phyloP scores from a whole-genome alignment of 106 monocot genomes.

The Dioscorea alata region DNA sequence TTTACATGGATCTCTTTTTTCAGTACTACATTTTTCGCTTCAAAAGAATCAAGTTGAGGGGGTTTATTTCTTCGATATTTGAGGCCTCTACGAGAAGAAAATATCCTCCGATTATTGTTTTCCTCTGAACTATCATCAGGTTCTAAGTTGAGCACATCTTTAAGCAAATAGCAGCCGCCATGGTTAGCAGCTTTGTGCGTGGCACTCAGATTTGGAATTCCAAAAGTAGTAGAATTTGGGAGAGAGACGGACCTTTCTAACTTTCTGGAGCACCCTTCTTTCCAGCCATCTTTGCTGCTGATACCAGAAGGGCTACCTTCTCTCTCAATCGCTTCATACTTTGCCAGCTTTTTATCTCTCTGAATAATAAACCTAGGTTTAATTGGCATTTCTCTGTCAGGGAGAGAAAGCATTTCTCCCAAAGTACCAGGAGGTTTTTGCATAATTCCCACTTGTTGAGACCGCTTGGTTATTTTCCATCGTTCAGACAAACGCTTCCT shows the following conservation, averaged over 20 bases:
- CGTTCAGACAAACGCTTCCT: conserved; percentile 53
- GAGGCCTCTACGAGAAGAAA: conserved; percentile 7
- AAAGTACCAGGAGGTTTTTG: conserved; percentile 45
- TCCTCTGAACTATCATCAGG: conserved; percentile 21
- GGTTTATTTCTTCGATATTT: background rate
- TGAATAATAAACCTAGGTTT: conserved; percentile 2
- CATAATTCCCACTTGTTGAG: conserved; percentile 19
- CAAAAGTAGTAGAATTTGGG: conserved; percentile 22
- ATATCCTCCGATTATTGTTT: conserved; percentile 4
- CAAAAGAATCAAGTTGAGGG: conserved; percentile 3
- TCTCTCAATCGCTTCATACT: background rate
- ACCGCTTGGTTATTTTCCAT: conserved; percentile 35
- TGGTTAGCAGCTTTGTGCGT: conserved; percentile 16
- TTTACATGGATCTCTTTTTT: conserved; percentile 37
- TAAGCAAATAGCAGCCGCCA: conserved; percentile 1
- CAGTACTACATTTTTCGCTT: conserved; percentile 16
- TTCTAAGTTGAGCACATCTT: conserved; percentile 23
- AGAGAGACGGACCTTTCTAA: conserved; percentile 51
- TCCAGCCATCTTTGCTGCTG: conserved; percentile 49
- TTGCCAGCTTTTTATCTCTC: background rate
- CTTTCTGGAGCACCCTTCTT: conserved; percentile 26
- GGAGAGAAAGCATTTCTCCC: conserved; percentile 67
- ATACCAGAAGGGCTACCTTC: conserved; percentile 34
- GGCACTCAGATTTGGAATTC: conserved; percentile 19
- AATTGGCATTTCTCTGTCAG: conserved; percentile 32